Evolutionary conservation across 225 moss, liverwort and hornwort species (phyloP), one percentile per base, ranked within the genome.

Genomic region (Thuidium tamariscinum): DNA sequence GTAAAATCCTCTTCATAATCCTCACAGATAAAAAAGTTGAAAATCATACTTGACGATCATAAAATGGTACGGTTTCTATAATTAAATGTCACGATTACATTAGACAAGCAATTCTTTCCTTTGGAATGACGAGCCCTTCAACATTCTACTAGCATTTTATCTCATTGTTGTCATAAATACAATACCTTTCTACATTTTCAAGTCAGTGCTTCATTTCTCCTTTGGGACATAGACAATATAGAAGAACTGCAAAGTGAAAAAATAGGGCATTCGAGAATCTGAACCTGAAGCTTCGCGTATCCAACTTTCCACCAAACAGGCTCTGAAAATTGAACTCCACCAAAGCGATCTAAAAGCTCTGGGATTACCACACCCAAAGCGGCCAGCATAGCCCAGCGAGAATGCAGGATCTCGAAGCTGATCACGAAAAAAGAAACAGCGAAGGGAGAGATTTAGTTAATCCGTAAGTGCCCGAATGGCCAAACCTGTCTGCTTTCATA

Each of bases 251-350:
- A 42, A 21, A 59, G 66, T 65, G n/a, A 37, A 39, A 83, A 83
- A 13, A 37, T 9, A 54, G 27, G 54, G n/a, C 25, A 68, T 42
- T 46, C 56, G 41, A 68, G 48, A n/a, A 87, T 67, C 77, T 89
- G 44, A 5, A 93, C 97, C 97, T 95, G 97, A 66, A 98, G 87
- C 91, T 98, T 97, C 32, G 97, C 95, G 77, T 94, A 97, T 52
- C 98, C 97, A 55, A 98, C 97, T 73, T 96, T 95, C 98, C 98
- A 98, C 98, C 98, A 98, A 59, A 98, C 92, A 83, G 97, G 93
- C 88, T 98, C 98, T 79, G 92, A 95, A 74, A 98, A 98, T 83
- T 94, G 91, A 44, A 96, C 91, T 74, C 94, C 94, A 76, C 95
- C 94, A 83, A 88, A 98, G 71, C 89, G 91, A 86, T 89, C 90